Percentiles rank a stretch among this genome's conserved stretches.
phyloP scores from a whole-genome alignment of 371 early-diverging fungal genomes.

The Rhizomucor pusillus region DNA sequence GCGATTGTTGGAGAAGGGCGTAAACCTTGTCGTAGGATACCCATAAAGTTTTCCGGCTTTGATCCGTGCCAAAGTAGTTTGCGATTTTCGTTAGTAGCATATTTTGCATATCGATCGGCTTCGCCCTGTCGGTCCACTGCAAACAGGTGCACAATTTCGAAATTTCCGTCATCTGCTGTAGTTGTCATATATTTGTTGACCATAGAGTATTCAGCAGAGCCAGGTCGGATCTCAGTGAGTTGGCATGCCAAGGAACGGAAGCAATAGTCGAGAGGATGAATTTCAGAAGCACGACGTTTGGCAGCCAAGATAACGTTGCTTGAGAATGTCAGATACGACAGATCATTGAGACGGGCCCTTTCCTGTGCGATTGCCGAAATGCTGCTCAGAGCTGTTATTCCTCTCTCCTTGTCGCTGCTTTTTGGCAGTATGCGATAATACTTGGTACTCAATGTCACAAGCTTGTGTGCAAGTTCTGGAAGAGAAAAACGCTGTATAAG shows the following conservation, averaged over 20 bases:
- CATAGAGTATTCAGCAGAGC: conserved; percentile 13
- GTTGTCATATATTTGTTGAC: conserved; percentile 43
- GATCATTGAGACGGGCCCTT: conserved; percentile 25
- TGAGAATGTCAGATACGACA: conserved; percentile 49
- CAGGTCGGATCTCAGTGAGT: conserved; percentile 20
- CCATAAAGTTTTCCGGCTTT: conserved; percentile 40
- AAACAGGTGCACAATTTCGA: conserved; percentile 44
- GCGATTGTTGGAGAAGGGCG: conserved; percentile 30
- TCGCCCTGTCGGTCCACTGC: conserved; percentile 30
- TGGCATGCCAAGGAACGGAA: conserved; percentile 38
- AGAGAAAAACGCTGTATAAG: too few relatives aligned
- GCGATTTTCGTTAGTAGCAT: conserved; percentile 26
- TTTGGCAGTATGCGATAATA: conserved; percentile 41
- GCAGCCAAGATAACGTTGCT: conserved; percentile 54
- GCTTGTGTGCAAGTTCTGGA: conserved; percentile 17
- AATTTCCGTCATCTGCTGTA: conserved; percentile 12
- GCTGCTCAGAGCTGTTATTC: conserved; percentile 24
- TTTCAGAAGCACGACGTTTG: conserved; percentile 25
- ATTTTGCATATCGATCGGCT: conserved; percentile 20
- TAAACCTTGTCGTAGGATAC: conserved; percentile 47
- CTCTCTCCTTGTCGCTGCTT: conserved; percentile 12
- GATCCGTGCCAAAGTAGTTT: conserved; percentile 55
- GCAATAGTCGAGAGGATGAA: conserved; percentile 56
- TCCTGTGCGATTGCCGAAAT: conserved; percentile 17
- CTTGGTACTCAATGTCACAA: conserved; percentile 31